Base-by-base conservation (phyloP, 1,139 yeast species). In the Yamadazyma atlantica region DNA sequence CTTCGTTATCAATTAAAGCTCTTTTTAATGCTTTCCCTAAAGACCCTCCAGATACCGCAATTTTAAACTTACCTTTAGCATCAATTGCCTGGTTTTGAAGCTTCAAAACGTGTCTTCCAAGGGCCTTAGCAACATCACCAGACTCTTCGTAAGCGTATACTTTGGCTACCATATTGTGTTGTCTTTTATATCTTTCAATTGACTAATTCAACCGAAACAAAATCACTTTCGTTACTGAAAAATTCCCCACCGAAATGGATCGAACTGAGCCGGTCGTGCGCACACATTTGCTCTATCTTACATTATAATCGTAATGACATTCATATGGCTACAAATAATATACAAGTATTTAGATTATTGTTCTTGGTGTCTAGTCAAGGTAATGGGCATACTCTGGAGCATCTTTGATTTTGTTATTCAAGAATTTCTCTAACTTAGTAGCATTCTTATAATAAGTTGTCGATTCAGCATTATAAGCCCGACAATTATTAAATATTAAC, bases 361-460 rank as follows among this genome's bases (percentile, higher is more conserved):
- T n/a, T n/a, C n/a, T n/a, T n/a, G n/a, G n/a, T n/a, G n/a, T n/a
- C n/a, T n/a, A n/a, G n/a, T n/a, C 74, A 30, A 71, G 55, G 45
- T 44, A 64, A 49, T 68, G 75, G 11, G 74, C 52, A 48, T 84
- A 85, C 54, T 85, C 94, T 1, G 90, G 85, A 50, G 81, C 79
- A 50, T 92, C 97, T 54, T 84, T 85, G 36, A 92, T 74, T 62
- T 90, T 89, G 33, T 75, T 66, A 54, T 81, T 80, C 65, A 90
- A 77, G 53, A 88, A 89, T 64, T 89, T 90, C 62, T 92, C 97
- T 54, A 92, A 72, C 60, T 92, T 87, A 46, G 84, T 86, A 23
- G 97, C 97, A 62, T 90, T 89, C 59, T 75, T 89, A 68, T 75
- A 89, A 60, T 89, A 89, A 0, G 96, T 88, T 8, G 97, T 89